These are phyloP conservation scores for Lactuca saligna DNA, from an alignment of 129 eudicot genomes.

Conservation along the genomic window DNA sequence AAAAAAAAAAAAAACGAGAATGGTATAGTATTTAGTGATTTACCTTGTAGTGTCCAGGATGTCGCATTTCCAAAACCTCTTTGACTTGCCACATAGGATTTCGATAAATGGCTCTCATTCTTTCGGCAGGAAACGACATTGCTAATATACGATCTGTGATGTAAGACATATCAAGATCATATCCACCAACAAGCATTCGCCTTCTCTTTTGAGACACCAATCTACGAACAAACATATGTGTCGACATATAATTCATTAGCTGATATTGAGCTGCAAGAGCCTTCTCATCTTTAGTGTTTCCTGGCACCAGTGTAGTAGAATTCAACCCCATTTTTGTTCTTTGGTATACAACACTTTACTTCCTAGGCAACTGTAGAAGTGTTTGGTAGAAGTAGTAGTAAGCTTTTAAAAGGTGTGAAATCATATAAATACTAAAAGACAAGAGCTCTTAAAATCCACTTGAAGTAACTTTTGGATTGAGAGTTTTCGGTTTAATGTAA, in stretches of 20 bases:
- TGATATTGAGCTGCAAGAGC: constrained; percentile 30
- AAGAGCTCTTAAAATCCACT: no score
- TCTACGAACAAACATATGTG: constrained; percentile 49
- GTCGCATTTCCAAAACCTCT: constrained; percentile 69
- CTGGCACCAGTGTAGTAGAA: constrained; percentile 41
- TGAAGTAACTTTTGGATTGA: no score
- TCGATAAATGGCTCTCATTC: constrained; percentile 66
- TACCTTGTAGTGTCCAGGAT: constrained; percentile 67
- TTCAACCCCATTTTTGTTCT: constrained; percentile 45
- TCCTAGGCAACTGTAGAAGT: constrained; percentile 24
- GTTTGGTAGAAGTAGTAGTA: no score
- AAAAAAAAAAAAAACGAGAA: no score
- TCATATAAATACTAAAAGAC: no score
- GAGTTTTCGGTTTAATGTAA: no score
- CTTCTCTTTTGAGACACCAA: constrained; percentile 71
- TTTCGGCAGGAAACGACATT: constrained; percentile 89
- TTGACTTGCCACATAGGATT: constrained; percentile 91
- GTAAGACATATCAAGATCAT: constrained; percentile 83
- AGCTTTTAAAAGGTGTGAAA: no score
- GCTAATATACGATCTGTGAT: constrained; percentile 71
- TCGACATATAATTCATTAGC: constrained; percentile 50
- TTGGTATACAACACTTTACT: constrained; percentile 14
- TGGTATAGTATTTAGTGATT: no score
- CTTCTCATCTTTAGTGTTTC: constrained; percentile 12
- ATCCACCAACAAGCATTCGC: constrained; percentile 79